Evolutionary conservation across 2,329 filamentous ascomycete genomes (phyloP), one percentile per base, ranked within the genome.

Genomic region (Botrytis squamosa): DNA sequence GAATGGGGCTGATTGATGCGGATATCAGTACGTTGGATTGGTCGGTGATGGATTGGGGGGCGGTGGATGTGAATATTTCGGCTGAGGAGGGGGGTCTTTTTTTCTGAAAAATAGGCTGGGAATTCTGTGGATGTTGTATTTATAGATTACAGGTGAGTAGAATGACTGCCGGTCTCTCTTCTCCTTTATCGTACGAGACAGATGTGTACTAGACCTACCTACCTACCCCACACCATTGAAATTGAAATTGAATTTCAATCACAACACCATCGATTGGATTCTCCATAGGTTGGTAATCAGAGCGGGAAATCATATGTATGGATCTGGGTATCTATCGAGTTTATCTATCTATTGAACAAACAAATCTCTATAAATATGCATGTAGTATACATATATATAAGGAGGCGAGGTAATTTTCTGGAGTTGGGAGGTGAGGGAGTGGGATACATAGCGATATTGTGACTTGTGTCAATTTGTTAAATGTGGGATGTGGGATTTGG

Each of bases 41-140:
- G 79, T 68, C 76, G 33, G 73, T 75, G 38, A 80, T 80, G 75
- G 77, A 80, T 52, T 82, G 80, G 80, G 75, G 73, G 73, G 73
- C 63, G 20, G 49, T 52, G 55, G 60, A 52, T 63, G 1, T 22
- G 67, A 36, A 52, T 12, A 9, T 36, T 8, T 25, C 29, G 12
- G 1, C 60, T n/a, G 25, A 3, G 18, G 22, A n/a, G 2, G 70
- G 36, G 2, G 16, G 29, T 8, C 29, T 65, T 55, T 25, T 18
- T 22, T 55, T 29, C 40, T 67, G 18, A 25, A 10, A n/a, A 5
- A 1, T 2, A 29, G 14, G 5, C 1, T 3, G 49, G 3, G 49
- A 52, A 14, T 1, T n/a, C 12, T 55, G 49, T 55, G 12, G 4
- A 55, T 55, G 7, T n/a, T 55, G 25, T 55, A n/a, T 55, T n/a